These are phyloP conservation scores for Brassica incana DNA, from an alignment of 345 rosid genomes.

Conservation along the genomic window DNA sequence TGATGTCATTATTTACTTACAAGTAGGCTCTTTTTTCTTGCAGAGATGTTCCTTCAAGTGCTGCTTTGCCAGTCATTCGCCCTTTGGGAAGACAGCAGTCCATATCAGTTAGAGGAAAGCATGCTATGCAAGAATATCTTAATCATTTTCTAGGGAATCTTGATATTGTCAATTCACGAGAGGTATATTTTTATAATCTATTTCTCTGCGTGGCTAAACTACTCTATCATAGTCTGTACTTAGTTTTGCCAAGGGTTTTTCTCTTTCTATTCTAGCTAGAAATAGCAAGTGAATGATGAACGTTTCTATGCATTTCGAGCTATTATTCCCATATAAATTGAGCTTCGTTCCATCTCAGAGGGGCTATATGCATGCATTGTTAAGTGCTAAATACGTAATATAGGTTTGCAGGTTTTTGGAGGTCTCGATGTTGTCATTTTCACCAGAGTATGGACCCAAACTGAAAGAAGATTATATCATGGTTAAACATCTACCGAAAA, in stretches of 20 bases:
- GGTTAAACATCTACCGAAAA: constrained; percentile 87
- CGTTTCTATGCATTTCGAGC: constrained; percentile 5
- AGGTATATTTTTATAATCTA: constrained; percentile 52
- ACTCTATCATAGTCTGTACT: constrained; percentile 14
- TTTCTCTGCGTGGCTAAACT: not conserved
- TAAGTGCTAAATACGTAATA: constrained; percentile 38
- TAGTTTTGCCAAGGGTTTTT: constrained; percentile 29
- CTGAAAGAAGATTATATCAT: constrained; percentile 90
- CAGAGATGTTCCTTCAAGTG: constrained; percentile 98
- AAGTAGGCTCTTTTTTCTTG: constrained; percentile 42
- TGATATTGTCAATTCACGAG: constrained; percentile 93
- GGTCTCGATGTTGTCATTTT: constrained; percentile 91
- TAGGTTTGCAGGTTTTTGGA: constrained; percentile 99
- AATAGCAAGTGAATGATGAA: constrained; percentile 10
- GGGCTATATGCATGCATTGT: constrained; percentile 26
- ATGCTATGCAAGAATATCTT: constrained; percentile 92
- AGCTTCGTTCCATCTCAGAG: constrained; percentile 13
- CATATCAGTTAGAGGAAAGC: constrained; percentile 84
- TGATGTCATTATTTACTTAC: constrained; percentile 19
- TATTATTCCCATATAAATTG: constrained; percentile 2
- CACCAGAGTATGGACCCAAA: constrained; percentile 95
- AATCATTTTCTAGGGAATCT: constrained; percentile 91
- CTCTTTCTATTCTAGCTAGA: constrained; percentile 26
- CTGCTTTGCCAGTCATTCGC: constrained; percentile 91
- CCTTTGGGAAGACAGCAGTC: constrained; percentile 94